Percentiles rank a stretch among this genome's conserved stretches.
Evolutionary conservation across 768 basidiomycete genomes (phyloP).

Genomic region (Tephrocybe sp.): DNA sequence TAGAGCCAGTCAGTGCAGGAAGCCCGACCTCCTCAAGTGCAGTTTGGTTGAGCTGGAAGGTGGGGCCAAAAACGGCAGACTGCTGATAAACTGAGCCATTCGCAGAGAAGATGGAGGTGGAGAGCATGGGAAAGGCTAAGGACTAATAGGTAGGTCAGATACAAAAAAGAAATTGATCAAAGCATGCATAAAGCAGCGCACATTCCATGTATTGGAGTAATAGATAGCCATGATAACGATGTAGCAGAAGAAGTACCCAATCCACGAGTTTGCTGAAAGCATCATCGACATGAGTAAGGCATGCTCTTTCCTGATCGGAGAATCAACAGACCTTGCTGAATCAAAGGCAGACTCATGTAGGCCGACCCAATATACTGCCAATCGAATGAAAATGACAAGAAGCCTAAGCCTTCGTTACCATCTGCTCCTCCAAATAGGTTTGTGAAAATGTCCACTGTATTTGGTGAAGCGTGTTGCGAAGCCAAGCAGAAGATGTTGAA

Average conservation of each 20-base stretch:
- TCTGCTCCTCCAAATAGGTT: constrained; percentile 67
- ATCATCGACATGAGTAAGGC: too few species aligned
- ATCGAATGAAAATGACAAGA: constrained; percentile 64
- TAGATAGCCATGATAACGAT: constrained; percentile 54
- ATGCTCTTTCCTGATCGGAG: not conserved
- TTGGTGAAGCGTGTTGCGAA: constrained; percentile 45
- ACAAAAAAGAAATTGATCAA: constrained; percentile 16
- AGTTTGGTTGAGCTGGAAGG: constrained; percentile 53
- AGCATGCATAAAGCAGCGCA: constrained; percentile 26
- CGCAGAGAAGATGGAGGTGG: constrained; percentile 53
- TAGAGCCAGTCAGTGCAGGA: constrained; percentile 50
- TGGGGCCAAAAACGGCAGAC: constrained; percentile 48
- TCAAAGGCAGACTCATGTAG: constrained; percentile 53
- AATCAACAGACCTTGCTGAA: constrained; percentile 47
- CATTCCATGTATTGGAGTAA: constrained; percentile 64
- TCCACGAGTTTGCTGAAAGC: constrained; percentile 59
- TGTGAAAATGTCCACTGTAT: constrained; percentile 49
- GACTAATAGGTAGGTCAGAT: constrained; percentile 24
- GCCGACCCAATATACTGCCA: constrained; percentile 64
- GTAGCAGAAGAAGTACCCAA: constrained; percentile 55
- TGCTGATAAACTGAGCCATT: constrained; percentile 60
- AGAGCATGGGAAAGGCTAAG: constrained; percentile 50
- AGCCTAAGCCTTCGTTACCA: constrained; percentile 68
- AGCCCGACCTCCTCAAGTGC: constrained; percentile 51
- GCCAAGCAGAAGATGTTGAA: constrained; percentile 62